Percentiles rank a stretch among this genome's conserved stretches.
Evolutionary conservation across 2,329 filamentous ascomycete species (phyloP).

Genomic region (Hymenoscyphus repandus): DNA sequence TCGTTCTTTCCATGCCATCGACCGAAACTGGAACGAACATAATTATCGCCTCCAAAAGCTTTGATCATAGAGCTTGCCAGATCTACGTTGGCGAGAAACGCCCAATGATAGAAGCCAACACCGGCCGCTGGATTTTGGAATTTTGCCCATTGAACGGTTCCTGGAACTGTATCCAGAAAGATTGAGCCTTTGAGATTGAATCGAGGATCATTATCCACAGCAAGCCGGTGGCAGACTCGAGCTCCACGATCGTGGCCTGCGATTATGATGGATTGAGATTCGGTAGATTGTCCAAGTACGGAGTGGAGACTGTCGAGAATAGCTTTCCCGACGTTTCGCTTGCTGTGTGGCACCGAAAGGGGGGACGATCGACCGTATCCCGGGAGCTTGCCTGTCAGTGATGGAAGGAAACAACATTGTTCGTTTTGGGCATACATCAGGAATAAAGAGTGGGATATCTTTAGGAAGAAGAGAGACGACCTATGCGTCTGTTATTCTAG

Average conservation of each 20-base stretch:
- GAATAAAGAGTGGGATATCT: slow-evolving; percentile 40
- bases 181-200: slow-evolving; percentile 36
- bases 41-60: slow-evolving; percentile 38
- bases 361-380: slow-evolving; percentile 41
- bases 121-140: slow-evolving; percentile 35
- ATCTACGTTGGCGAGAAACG: slow-evolving; percentile 42
- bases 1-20: slow-evolving; percentile 28
- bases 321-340: slow-evolving; percentile 36
- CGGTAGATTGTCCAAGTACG: slow-evolving; percentile 24
- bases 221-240: slow-evolving; percentile 43
- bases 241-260: slow-evolving; percentile 46
- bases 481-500: slow-evolving; percentile 15
- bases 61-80: slow-evolving; percentile 40
- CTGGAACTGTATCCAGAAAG: slow-evolving; percentile 46
- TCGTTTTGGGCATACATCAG: slow-evolving; percentile 27
- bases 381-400: slow-evolving; percentile 32
- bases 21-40: slow-evolving; percentile 32
- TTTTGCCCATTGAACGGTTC: slow-evolving; percentile 39
- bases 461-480: slow-evolving; percentile 35
- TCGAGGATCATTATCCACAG: slow-evolving; percentile 34
- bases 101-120: slow-evolving; percentile 41
- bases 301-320: slow-evolving; percentile 36
- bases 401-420: background rate
- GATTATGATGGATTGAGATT: slow-evolving; percentile 34
- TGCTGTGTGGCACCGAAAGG: slow-evolving; percentile 32